These are phyloP conservation scores for Nectriaceae sp. DNA, from an alignment of 2,329 filamentous ascomycete genomes.

Conservation along the genomic window DNA sequence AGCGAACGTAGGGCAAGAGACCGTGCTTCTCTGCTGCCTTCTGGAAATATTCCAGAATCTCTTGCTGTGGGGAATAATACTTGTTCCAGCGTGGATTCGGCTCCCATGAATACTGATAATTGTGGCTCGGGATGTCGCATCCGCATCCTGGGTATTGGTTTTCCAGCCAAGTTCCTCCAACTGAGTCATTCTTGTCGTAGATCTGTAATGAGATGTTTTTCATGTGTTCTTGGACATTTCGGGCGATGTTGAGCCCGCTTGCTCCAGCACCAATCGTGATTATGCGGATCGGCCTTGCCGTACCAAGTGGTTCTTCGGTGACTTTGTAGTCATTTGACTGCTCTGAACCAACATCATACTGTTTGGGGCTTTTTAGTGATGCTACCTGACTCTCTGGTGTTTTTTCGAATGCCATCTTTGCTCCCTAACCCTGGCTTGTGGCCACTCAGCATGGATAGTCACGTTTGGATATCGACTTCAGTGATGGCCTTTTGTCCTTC, in stretches of 20 bases:
- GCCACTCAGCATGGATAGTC: too few relatives aligned
- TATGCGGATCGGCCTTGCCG: slow-evolving; percentile 25
- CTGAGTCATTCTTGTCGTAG: slow-evolving; percentile 1
- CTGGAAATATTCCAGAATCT: slow-evolving; percentile 2
- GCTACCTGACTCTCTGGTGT: background rate
- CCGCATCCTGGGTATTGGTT: slow-evolving; percentile 4
- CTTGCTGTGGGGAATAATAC: slow-evolving; percentile 1
- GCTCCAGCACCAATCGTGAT: slow-evolving; percentile 1
- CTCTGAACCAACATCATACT: background rate
- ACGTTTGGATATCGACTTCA: too few relatives aligned
- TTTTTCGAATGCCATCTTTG: background rate
- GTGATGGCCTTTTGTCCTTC: too few relatives aligned
- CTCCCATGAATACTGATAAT: slow-evolving; percentile 4
- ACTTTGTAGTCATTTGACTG: background rate
- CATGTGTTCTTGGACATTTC: slow-evolving; percentile 1
- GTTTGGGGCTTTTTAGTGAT: background rate
- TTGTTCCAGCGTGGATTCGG: slow-evolving; percentile 1
- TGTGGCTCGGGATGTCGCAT: slow-evolving; percentile 5
- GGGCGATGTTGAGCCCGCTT: slow-evolving; percentile 1
- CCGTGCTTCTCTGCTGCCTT: background rate
- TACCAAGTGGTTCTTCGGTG: background rate
- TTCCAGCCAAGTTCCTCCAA: slow-evolving; percentile 6
- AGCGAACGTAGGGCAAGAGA: background rate
- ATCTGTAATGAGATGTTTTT: slow-evolving; percentile 1
- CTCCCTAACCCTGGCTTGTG: too few relatives aligned